Percentiles rank a stretch among this genome's conserved stretches.
phyloP scores from a whole-genome alignment of 2,329 filamentous ascomycete species.

The Capronia epimyces region DNA sequence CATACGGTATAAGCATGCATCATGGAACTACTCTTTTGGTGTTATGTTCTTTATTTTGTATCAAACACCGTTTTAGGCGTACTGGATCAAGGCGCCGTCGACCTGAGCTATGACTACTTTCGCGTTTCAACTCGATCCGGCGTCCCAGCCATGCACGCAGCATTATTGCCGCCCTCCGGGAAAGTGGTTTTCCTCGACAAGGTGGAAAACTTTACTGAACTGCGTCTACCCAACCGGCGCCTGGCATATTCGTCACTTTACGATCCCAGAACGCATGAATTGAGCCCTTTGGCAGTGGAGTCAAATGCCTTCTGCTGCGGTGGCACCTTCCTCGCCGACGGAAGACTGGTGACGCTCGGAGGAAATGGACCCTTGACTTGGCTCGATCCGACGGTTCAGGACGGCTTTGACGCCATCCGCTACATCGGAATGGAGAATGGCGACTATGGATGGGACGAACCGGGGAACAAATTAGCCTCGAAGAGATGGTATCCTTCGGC shows the following conservation, averaged over 20 bases:
- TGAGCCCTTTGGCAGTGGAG: constrained; percentile 22
- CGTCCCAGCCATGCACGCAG: constrained; percentile 58
- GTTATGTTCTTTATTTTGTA: neutral
- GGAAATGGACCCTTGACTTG: constrained; percentile 53
- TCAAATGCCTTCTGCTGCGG: constrained; percentile 60
- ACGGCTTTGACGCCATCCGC: constrained; percentile 56
- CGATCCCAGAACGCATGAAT: constrained; percentile 46
- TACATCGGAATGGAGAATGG: constrained; percentile 47
- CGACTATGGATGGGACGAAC: constrained; percentile 51
- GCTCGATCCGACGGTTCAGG: constrained; percentile 53
- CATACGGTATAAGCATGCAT: constrained; percentile 1
- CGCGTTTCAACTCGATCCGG: constrained; percentile 51
- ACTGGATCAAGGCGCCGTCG: neutral
- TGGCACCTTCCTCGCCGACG: constrained; percentile 55
- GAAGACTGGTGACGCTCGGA: constrained; percentile 51
- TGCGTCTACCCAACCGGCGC: constrained; percentile 50
- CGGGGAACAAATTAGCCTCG: constrained; percentile 50
- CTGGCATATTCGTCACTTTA: constrained; percentile 59
- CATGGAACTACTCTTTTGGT: neutral
- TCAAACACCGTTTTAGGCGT: neutral
- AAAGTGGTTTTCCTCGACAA: constrained; percentile 59
- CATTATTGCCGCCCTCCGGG: constrained; percentile 56
- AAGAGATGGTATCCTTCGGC: constrained; percentile 58
- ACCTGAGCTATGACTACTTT: constrained; percentile 33
- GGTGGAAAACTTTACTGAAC: constrained; percentile 57